Evolutionary conservation across 2,329 filamentous ascomycete species (phyloP), one percentile per base, ranked within the genome.

Genomic region (Pseudogymnoascus sp.): DNA sequence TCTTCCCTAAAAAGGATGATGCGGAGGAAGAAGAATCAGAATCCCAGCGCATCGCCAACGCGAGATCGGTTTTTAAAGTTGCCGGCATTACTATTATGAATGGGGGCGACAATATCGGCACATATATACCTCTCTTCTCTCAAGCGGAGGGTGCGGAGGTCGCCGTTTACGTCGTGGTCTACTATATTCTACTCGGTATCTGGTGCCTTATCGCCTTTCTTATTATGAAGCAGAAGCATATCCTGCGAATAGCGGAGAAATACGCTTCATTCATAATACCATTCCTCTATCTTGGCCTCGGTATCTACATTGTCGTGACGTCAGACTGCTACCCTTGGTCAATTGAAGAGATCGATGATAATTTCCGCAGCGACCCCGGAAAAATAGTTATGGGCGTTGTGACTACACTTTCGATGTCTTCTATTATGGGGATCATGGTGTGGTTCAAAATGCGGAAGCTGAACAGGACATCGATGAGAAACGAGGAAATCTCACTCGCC

Each of bases 81-180:
- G 67, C 71, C 10, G 61, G 62, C 33, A 69, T 75, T 62, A 76
- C 73, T 4, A 40, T 76, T 17, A 73, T 75, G 69, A 75, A 75
- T 62, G 73, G 73, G 21, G 73, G 71, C 13, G 74, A 76, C 66
- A 76, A 76, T 40, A 74, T 76, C 59, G 69, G 74, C 38, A 74
- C 71, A 1, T 76, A 75, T 62, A 69, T 76, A 7, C 73, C 73
- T 8, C 67, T 75, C 1, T 74, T 76, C 61, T 72, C 73, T 4
- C 73, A 76, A 63, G 69, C 69, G 4, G 64, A 70, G 19, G 69
- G 71, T 2, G 67, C 69, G 11, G 73, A 74, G 36, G 72, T 76
- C 11, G 73, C 71, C 4, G 68, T 76, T 9, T 76, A 74, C 63
- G 67, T 74, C 7, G 67, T 74, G 6, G 67, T 71, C 1, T 75